A percentile compares a stretch with the other conserved stretches of the same genome.
These are phyloP conservation scores for Sphagnum fallax DNA, from an alignment of 228 moss, liverwort and hornwort genomes.

Conservation along the genomic window DNA sequence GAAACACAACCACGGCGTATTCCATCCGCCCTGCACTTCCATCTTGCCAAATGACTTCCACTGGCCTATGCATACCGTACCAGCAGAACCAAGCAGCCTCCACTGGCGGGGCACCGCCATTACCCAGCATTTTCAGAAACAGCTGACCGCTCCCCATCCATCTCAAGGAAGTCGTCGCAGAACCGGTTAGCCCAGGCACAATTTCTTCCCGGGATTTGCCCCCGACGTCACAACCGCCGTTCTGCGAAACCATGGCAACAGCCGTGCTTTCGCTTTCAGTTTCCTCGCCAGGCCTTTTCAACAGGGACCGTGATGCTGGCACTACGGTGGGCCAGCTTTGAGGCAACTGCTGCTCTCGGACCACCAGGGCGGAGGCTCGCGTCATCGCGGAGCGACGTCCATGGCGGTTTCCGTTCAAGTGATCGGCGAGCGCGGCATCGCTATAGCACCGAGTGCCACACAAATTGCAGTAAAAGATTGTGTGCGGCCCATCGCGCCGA, in stretches of 20 bases:
- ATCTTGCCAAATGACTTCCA: slow-evolving; percentile 41
- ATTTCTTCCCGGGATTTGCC: slow-evolving; percentile 16
- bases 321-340: slow-evolving; percentile 4
- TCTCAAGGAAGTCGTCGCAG: slow-evolving; percentile 57
- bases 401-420: slow-evolving; percentile 84
- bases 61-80: slow-evolving; percentile 65
- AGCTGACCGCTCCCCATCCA: slow-evolving; percentile 95
- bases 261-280: slow-evolving; percentile 12
- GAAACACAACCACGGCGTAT: slow-evolving; percentile 87
- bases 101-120: slow-evolving; percentile 39
- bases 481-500: slow-evolving; percentile 72
- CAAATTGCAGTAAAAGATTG: slow-evolving; percentile 73
- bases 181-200: slow-evolving; percentile 20
- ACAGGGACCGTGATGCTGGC: not conserved
- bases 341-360: slow-evolving; percentile 7
- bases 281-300: slow-evolving; percentile 13
- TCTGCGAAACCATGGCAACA: slow-evolving; percentile 1
- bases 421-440: slow-evolving; percentile 74
- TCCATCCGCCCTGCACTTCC: slow-evolving; percentile 56
- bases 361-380: slow-evolving; percentile 7
- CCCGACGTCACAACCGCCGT: slow-evolving; percentile 16
- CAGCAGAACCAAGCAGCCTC: slow-evolving; percentile 92
- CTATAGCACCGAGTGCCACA: slow-evolving; percentile 86
- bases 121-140: slow-evolving; percentile 54
- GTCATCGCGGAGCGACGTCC: slow-evolving; percentile 37